These are phyloP conservation scores for Glonium stellatum DNA, from an alignment of 495 filamentous ascomycete genomes.

Conservation along the genomic window DNA sequence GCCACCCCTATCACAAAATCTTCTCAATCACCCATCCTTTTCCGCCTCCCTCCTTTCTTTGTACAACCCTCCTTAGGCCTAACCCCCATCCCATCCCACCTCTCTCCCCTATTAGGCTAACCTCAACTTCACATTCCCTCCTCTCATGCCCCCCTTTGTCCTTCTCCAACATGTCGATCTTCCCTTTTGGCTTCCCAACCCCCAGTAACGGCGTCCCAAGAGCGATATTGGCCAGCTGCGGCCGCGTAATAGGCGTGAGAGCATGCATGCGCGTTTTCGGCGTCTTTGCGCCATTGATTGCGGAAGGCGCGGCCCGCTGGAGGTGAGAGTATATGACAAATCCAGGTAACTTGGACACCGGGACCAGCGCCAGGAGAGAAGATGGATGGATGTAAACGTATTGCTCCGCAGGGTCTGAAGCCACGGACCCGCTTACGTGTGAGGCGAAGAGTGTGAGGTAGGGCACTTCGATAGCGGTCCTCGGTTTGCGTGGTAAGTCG, in stretches of 20 bases:
- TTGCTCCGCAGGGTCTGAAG: conserved; percentile 38
- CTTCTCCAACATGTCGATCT: conserved; percentile 51
- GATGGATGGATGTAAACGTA: conserved; percentile 82
- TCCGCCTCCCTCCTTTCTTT: conserved; percentile 57
- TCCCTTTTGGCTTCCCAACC: conserved; percentile 84
- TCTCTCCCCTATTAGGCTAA: conserved; percentile 57
- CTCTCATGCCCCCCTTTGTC: conserved; percentile 45
- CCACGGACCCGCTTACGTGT: conserved; percentile 32
- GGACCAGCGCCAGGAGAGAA: conserved; percentile 64
- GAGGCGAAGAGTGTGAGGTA: conserved; percentile 82
- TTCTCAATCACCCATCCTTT: conserved; percentile 75
- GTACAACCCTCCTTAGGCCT: conserved; percentile 72
- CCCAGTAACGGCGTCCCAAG: conserved; percentile 77
- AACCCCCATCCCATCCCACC: conserved; percentile 75
- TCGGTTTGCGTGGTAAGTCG: conserved; percentile 61
- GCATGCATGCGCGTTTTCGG: conserved; percentile 85
- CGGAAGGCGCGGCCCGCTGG: conserved; percentile 55
- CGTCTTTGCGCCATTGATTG: conserved; percentile 42
- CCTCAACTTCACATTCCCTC: conserved; percentile 77
- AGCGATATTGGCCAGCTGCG: conserved; percentile 71
- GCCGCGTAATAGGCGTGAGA: conserved; percentile 65
- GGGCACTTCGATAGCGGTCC: conserved; percentile 77
- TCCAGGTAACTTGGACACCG: conserved; percentile 67
- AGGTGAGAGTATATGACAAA: conserved; percentile 86
- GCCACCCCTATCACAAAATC: conserved; percentile 30